Base-by-base conservation (phyloP, 345 rosid species). In the Chamaenerion angustifolium region DNA sequence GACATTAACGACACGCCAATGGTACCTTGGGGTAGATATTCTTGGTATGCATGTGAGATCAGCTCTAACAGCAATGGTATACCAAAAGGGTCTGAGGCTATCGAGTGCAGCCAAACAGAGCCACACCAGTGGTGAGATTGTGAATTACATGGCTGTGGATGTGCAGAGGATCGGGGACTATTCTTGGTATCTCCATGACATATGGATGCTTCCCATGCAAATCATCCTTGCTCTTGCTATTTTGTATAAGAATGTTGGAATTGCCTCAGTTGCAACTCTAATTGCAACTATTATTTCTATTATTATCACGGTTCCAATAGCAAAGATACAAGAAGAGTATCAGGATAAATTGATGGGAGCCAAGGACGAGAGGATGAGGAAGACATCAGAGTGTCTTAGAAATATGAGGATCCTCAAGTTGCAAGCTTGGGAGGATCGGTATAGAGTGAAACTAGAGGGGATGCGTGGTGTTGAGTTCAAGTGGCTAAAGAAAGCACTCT, bases 201-300 rank as follows among this genome's bases (percentile, higher is more conserved):
- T 88, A 64, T 93, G 99, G 99, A 87, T 93, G 99, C 96, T 93
- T 65, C 99, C 99, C 13, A 47, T 88, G 79, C 99, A 93, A 67
- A 93, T 93, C 41, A 56, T 85, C 64, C 95, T 93, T 50, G 99
- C 99, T 21, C 95, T 93, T 57, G 96, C 88, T 37, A 88, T 93
- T 49, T 60, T 93, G 61, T 93, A 81, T 62, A 87, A 82, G 67
- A 93, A 83, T 14, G 96, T 93, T 61, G 99, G 99, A 49, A 79
- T 88, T 65, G 99, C 99, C 57, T 76, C 83, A 17, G 58, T 85
- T 61, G 96, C 99, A 51, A 88, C 99, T 46, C 72, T 93, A 57
- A 63, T 88, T 54, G 94, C 96, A 37, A 93, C 99, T 52, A 77
- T 93, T 23, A 49, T 88, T 60, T 93, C 95, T 49, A 93, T 93